Base-by-base conservation (phyloP, 2,329 filamentous ascomycete genomes). In the Hypoxylon sp. region DNA sequence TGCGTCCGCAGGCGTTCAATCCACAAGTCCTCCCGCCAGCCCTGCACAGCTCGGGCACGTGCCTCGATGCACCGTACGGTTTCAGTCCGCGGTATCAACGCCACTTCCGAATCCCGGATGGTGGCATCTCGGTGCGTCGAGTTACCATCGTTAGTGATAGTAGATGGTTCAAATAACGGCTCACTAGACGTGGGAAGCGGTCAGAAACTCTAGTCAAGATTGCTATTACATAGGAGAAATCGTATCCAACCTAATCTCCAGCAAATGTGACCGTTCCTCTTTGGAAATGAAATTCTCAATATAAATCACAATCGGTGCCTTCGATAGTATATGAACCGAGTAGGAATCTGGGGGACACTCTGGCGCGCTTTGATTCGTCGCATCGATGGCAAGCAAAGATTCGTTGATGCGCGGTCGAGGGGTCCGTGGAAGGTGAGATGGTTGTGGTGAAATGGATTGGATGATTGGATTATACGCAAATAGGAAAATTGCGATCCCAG, bases 21-120 rank as follows among this genome's bases (percentile, higher is more conserved):
- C 76, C 75, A 82, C 11, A 79, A 64, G 42, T 81, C 75, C 27
- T 73, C 69, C n/a, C 75, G 73, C 78, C 78, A 81, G 59, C 79
- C 79, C 63, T 82, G 79, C 31, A 82, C 63, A 2, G 72, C 70
- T 25, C 70, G 68, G 11, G 75, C 75, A 20, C 78, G 75, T 21
- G 67, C 65, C 67, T 81, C 78, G 54, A 81, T 51, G 53, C 67
- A 68, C 20, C 65, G 63, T 31, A 69, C 72, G 0, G 59, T 19
- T 19, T 71, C 62, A 17, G 73, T 76, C 32, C 79, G 78, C 19
- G 78, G 78, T 41, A 81, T 59, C 19, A 82, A 37, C 25, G 79
- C 79, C 2, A 82, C 78, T 34, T 76, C 71, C 3, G 79, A 82
- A 69, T 81, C 75, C 23, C 79, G 76, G 43, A 81, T 65, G 7